Evolutionary conservation across 1,284 basidiomycete genomes (phyloP).

Genomic region (Malassezia equina): DNA sequence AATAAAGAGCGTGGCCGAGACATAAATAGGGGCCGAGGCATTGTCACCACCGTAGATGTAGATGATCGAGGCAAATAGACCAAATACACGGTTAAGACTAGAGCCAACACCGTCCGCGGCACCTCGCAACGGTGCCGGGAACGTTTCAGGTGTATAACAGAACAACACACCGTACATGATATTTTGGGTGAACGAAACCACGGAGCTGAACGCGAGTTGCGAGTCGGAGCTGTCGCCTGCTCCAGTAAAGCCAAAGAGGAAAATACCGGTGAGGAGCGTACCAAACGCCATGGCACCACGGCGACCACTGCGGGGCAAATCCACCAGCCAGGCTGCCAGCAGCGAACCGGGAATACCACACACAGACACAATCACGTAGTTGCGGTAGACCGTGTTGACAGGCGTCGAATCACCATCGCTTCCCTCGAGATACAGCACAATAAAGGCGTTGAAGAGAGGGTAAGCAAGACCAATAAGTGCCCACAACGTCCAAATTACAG

Average conservation of each 20-base stretch:
- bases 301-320: slow-evolving; percentile 40
- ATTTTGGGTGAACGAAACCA: slow-evolving; percentile 32
- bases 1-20: slow-evolving; percentile 36
- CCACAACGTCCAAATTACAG: slow-evolving; percentile 38
- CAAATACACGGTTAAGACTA: slow-evolving; percentile 38
- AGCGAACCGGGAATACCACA: slow-evolving; percentile 45
- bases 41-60: slow-evolving; percentile 25
- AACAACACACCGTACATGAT: slow-evolving; percentile 40
- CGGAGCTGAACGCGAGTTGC: slow-evolving; percentile 39
- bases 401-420: slow-evolving; percentile 9
- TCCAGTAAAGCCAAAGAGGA: slow-evolving; percentile 43
- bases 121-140: slow-evolving; percentile 44
- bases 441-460: slow-evolving; percentile 46
- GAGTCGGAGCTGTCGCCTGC: slow-evolving; percentile 23
- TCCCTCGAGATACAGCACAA: slow-evolving; percentile 37
- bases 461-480: slow-evolving; percentile 46
- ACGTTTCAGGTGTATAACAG: slow-evolving; percentile 40
- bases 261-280: slow-evolving; percentile 41
- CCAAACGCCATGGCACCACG: slow-evolving; percentile 44
- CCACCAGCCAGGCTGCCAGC: slow-evolving; percentile 42
- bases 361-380: slow-evolving; percentile 45
- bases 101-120: slow-evolving; percentile 44
- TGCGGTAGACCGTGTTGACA: slow-evolving; percentile 27
- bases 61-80: slow-evolving; percentile 42
- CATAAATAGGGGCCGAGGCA: slow-evolving; percentile 28